phyloP scores from a whole-genome alignment of 768 basidiomycete species.

The Xerocomus spinulosus region DNA sequence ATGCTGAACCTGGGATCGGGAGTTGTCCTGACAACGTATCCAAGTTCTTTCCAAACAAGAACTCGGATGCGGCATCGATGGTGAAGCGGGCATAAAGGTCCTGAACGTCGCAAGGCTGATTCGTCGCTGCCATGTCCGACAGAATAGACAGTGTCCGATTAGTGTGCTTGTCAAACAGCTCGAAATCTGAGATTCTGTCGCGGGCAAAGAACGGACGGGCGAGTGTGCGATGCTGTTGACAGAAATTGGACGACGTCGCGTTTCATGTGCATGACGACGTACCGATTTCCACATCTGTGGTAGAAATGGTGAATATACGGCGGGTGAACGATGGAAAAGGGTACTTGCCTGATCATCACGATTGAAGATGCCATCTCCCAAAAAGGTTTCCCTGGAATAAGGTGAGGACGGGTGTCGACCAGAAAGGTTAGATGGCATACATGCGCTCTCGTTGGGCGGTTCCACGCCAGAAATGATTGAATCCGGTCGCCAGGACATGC shows the following conservation, averaged over 20 bases:
- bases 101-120: conserved; percentile 55
- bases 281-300: conserved; percentile 62
- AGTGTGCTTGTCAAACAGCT: conserved; percentile 57
- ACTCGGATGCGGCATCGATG: conserved; percentile 68
- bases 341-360: conserved; percentile 60
- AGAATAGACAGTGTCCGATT: conserved; percentile 45
- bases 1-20: conserved; percentile 43
- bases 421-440: conserved; percentile 35
- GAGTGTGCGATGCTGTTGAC: conserved; percentile 54
- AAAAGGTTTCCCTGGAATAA: conserved; percentile 39
- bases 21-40: conserved; percentile 54
- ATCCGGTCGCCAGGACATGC: conserved; percentile 61
- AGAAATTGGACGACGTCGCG: conserved; percentile 3
- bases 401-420: conserved; percentile 7
- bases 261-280: background rate
- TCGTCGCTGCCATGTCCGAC: conserved; percentile 34
- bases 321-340: background rate
- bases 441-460: conserved; percentile 58
- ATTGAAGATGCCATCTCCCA: conserved; percentile 78
- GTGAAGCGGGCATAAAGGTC: conserved; percentile 67
- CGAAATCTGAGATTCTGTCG: conserved; percentile 68
- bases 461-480: conserved; percentile 66
- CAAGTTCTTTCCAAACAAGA: conserved; percentile 63
- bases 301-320: conserved; percentile 3
- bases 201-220: conserved; percentile 72